Percentiles rank a stretch among this genome's conserved stretches.
phyloP scores from a whole-genome alignment of 1,284 basidiomycete genomes.

The Austroboletus olivaceoglutinosus region DNA sequence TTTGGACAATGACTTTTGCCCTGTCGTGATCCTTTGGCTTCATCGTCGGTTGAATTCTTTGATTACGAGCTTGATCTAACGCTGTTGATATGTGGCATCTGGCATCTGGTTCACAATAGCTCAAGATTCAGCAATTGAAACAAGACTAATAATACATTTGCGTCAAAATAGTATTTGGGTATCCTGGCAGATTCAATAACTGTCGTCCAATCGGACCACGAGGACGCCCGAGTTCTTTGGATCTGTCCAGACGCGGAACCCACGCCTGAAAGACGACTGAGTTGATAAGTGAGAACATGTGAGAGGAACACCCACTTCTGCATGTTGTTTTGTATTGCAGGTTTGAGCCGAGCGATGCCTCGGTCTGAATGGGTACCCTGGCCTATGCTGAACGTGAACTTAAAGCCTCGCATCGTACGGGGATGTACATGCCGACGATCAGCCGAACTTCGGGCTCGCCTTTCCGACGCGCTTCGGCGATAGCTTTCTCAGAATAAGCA shows the following conservation, averaged over 20 bases:
- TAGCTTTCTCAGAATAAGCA: slow-evolving; percentile 61
- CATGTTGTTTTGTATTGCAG: slow-evolving; percentile 88
- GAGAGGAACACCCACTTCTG: slow-evolving; percentile 49
- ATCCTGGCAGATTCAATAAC: not conserved
- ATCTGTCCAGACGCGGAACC: slow-evolving; percentile 53
- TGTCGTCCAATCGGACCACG: slow-evolving; percentile 60
- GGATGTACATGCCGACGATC: slow-evolving; percentile 70
- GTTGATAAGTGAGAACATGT: not conserved
- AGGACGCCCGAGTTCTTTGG: slow-evolving; percentile 83
- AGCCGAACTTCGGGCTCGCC: slow-evolving; percentile 72
- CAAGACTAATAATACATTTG: not conserved
- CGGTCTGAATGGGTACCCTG: slow-evolving; percentile 85
- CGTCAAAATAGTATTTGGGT: too few species aligned
- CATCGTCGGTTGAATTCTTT: not conserved
- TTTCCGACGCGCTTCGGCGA: slow-evolving; percentile 60
- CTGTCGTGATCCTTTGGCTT: not conserved
- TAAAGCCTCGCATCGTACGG: not conserved
- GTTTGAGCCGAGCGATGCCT: slow-evolving; percentile 85
- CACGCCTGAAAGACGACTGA: slow-evolving; percentile 9
- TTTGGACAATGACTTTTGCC: slow-evolving; percentile 6
- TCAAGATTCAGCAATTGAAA: not conserved
- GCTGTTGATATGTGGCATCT: not conserved
- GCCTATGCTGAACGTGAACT: slow-evolving; percentile 34
- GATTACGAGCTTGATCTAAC: not conserved
- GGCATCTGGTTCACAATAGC: not conserved